Evolutionary conservation across 805 yeast genomes (phyloP).

Genomic region (Lipomyces lipofer): DNA sequence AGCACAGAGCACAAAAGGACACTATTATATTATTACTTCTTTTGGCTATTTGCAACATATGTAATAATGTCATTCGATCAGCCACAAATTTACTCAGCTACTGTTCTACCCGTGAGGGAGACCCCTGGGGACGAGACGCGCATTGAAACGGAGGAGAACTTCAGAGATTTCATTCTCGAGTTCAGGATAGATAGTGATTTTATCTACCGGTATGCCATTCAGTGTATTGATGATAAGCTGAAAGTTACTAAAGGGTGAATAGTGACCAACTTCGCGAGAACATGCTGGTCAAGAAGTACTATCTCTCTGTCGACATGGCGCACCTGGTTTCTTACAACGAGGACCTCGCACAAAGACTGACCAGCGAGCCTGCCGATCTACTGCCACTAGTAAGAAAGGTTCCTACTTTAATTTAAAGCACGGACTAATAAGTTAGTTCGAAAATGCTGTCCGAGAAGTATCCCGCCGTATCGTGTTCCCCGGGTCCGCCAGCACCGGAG

Average conservation of each 20-base stretch:
- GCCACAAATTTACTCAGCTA: slow-evolving; percentile 40
- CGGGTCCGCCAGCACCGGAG: slow-evolving; percentile 26
- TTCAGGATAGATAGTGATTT: slow-evolving; percentile 81
- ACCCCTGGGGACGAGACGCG: slow-evolving; percentile 55
- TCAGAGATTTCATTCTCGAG: slow-evolving; percentile 78
- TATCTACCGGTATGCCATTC: slow-evolving; percentile 52
- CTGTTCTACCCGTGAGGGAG: slow-evolving; percentile 41
- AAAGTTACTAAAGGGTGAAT: not conserved
- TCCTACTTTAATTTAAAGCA: no score
- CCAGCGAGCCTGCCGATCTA: slow-evolving; percentile 67
- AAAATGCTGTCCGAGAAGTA: slow-evolving; percentile 50
- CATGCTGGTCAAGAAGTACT: slow-evolving; percentile 71
- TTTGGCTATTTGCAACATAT: no score
- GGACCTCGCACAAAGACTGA: slow-evolving; percentile 76
- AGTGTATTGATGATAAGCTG: no score
- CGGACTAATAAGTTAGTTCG: slow-evolving; percentile 24
- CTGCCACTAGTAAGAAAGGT: slow-evolving; percentile 30
- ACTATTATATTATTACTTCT: no score
- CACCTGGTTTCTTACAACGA: slow-evolving; percentile 87
- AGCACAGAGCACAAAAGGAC: no score
- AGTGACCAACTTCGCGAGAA: slow-evolving; percentile 90
- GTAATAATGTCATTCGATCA: slow-evolving; percentile 43
- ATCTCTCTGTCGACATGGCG: slow-evolving; percentile 71
- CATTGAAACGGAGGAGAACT: slow-evolving; percentile 43
- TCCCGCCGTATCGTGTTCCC: slow-evolving; percentile 62